A percentile compares a stretch with the other conserved stretches of the same genome.
These are phyloP conservation scores for Xylaria nigripes DNA, from an alignment of 495 filamentous ascomycete genomes.

Conservation along the genomic window DNA sequence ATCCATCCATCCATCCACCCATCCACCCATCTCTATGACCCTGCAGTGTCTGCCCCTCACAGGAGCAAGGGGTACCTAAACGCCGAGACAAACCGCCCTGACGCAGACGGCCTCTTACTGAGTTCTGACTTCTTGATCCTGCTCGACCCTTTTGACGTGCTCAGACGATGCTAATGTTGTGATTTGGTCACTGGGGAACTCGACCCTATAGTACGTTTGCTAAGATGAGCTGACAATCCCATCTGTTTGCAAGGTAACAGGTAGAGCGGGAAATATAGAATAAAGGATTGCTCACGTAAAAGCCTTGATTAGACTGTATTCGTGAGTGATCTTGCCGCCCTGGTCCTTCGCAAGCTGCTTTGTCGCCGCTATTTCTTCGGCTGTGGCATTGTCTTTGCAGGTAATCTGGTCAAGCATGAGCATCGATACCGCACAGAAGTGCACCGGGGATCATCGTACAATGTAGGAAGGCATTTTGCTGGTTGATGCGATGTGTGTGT, in stretches of 20 bases:
- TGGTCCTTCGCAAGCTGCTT: conserved; percentile 61
- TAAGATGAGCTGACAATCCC: not conserved
- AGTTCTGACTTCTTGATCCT: conserved; percentile 59
- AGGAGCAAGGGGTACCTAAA: not conserved
- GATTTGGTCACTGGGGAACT: conserved; percentile 59
- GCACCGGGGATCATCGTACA: conserved; percentile 35
- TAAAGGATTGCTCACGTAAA: conserved; percentile 61
- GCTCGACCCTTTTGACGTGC: conserved; percentile 64
- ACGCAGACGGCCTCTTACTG: conserved; percentile 43
- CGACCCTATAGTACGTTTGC: conserved; percentile 48
- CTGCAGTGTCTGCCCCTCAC: conserved; percentile 8
- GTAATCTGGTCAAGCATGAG: conserved; percentile 53
- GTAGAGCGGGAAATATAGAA: no score
- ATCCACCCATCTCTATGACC: not conserved
- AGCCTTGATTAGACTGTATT: conserved; percentile 79
- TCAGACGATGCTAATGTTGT: conserved; percentile 53
- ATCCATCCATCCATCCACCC: not conserved
- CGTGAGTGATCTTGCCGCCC: conserved; percentile 73
- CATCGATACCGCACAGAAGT: not conserved
- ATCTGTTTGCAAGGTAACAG: no score
- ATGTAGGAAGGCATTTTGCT: conserved; percentile 66
- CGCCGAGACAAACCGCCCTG: not conserved
- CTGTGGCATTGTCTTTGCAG: conserved; percentile 55
- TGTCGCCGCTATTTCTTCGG: conserved; percentile 59
- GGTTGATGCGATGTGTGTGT: conserved; percentile 8